Evolutionary conservation across 1,284 basidiomycete species (phyloP).

Genomic region (Cystobasidiaceae sp.): DNA sequence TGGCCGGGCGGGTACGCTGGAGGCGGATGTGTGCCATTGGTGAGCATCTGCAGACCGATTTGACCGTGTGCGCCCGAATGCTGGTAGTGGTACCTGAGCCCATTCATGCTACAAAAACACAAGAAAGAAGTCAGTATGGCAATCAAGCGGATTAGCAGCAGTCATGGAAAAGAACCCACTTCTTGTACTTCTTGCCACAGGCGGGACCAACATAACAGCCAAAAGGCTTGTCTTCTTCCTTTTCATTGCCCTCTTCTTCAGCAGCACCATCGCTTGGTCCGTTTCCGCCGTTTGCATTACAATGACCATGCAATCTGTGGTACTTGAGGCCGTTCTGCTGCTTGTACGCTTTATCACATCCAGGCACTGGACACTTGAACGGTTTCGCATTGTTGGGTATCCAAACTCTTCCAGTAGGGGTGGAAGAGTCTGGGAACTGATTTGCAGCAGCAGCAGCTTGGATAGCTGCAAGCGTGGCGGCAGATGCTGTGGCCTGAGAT

Average conservation of each 20-base stretch:
- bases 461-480: slow-evolving; percentile 26
- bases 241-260: slow-evolving; percentile 64
- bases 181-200: slow-evolving; percentile 91
- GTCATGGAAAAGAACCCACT: slow-evolving; percentile 47
- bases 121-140: background rate
- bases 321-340: slow-evolving; percentile 96
- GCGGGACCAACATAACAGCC: slow-evolving; percentile 78
- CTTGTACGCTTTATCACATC: slow-evolving; percentile 98
- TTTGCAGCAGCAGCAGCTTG: slow-evolving; percentile 26
- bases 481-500: slow-evolving; percentile 14
- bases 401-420: slow-evolving; percentile 30
- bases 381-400: slow-evolving; percentile 60
- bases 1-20: slow-evolving; percentile 42
- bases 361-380: slow-evolving; percentile 91
- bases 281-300: slow-evolving; percentile 72
- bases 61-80: slow-evolving; percentile 93
- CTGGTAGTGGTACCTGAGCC: slow-evolving; percentile 88
- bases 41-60: slow-evolving; percentile 73
- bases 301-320: slow-evolving; percentile 89
- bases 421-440: slow-evolving; percentile 18
- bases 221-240: slow-evolving; percentile 68
- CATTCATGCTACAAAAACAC: slow-evolving; percentile 72
- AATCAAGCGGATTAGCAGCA: background rate
- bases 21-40: slow-evolving; percentile 66
- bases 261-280: slow-evolving; percentile 33